These are phyloP conservation scores for Penicillium paradoxum DNA, from an alignment of 495 filamentous ascomycete genomes.

Conservation along the genomic window DNA sequence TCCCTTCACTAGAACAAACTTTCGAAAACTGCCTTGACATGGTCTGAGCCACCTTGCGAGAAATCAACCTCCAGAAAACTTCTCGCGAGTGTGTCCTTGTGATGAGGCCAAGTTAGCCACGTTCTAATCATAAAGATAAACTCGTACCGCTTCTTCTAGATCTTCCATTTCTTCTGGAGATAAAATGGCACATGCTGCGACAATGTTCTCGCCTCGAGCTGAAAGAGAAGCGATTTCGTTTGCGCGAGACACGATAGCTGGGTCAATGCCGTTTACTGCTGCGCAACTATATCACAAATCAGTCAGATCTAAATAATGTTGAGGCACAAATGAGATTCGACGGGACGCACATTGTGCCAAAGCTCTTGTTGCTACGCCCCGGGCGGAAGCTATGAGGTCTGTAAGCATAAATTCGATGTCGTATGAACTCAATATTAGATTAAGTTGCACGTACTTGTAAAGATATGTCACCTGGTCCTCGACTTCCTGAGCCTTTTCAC, in stretches of 20 bases:
- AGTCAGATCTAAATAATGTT: not conserved
- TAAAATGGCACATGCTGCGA: slow-evolving; percentile 61
- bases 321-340: too few species aligned
- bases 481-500: slow-evolving; percentile 52
- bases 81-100: slow-evolving; percentile 32
- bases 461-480: slow-evolving; percentile 83
- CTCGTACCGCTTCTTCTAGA: slow-evolving; percentile 57
- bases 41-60: slow-evolving; percentile 5
- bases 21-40: slow-evolving; percentile 18
- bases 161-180: slow-evolving; percentile 54
- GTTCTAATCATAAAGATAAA: not conserved
- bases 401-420: slow-evolving; percentile 8
- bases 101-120: slow-evolving; percentile 1
- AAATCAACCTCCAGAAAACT: slow-evolving; percentile 31
- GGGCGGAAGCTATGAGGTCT: slow-evolving; percentile 39
- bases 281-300: slow-evolving; percentile 55
- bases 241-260: slow-evolving; percentile 67
- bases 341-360: slow-evolving; percentile 61
- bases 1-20: slow-evolving; percentile 16
- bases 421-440: not conserved
- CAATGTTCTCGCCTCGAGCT: slow-evolving; percentile 69
- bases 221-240: slow-evolving; percentile 66
- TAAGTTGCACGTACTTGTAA: slow-evolving; percentile 55
- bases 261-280: slow-evolving; percentile 74
- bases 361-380: slow-evolving; percentile 75